Conservation (phyloP, 2,329 filamentous ascomycete genomes). For the Ploettnerulaceae sp. region DNA sequence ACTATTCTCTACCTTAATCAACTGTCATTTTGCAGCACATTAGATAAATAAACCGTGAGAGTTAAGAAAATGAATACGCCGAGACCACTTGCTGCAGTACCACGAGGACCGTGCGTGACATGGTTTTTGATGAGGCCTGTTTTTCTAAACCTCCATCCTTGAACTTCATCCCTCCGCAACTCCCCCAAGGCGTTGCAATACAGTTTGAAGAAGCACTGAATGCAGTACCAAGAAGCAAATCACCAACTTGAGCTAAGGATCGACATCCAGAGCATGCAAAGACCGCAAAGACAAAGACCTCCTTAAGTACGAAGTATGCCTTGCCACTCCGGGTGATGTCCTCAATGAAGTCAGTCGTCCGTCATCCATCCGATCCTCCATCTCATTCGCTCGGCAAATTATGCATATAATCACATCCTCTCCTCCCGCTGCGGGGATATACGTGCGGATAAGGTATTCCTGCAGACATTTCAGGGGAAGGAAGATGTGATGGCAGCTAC, state of each 20-base stretch:
- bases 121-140: too few species aligned
- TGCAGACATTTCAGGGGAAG: slow-evolving; percentile 10
- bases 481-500: slow-evolving; percentile 6
- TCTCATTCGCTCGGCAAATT: background rate
- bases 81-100: background rate
- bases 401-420: background rate
- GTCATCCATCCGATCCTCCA: too few species aligned
- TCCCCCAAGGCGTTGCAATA: too few species aligned
- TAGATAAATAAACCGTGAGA: too few species aligned
- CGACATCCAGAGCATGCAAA: background rate
- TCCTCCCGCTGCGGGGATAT: slow-evolving; percentile 9
- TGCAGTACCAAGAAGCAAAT: background rate
- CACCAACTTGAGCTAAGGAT: too few species aligned
- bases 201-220: background rate
- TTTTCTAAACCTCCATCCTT: too few species aligned
- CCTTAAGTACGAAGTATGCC: background rate
- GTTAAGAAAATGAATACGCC: too few species aligned
- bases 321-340: background rate
- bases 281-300: background rate
- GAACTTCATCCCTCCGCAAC: too few species aligned
- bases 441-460: slow-evolving; percentile 5
- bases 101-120: too few species aligned
- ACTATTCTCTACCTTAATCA: too few species aligned
- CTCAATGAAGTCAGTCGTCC: slow-evolving; percentile 2
- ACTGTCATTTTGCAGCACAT: too few species aligned